phyloP scores from a whole-genome alignment of 345 rosid species.

The Citrus inodora region DNA sequence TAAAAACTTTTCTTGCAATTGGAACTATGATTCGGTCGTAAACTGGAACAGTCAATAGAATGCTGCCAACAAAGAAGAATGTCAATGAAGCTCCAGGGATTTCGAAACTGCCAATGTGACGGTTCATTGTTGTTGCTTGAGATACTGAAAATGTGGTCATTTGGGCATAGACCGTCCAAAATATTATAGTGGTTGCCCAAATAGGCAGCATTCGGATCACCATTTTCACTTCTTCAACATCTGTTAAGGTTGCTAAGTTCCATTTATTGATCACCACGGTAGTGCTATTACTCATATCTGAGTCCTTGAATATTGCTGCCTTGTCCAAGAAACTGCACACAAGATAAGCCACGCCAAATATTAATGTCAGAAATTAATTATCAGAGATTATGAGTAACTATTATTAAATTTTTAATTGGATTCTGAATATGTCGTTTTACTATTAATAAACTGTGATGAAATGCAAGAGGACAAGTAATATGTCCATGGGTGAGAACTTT shows the following conservation, averaged over 20 bases:
- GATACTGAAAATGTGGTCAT: slow-evolving; percentile 91
- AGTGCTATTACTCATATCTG: slow-evolving; percentile 15
- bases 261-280: slow-evolving; percentile 48
- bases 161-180: slow-evolving; percentile 98
- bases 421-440: too few species aligned
- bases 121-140: slow-evolving; percentile 88
- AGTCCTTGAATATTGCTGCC: slow-evolving; percentile 62
- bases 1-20: slow-evolving; percentile 41
- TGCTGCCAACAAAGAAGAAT: slow-evolving; percentile 79
- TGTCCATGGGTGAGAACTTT: too few species aligned
- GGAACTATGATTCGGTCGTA: slow-evolving; percentile 69
- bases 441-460: not conserved
- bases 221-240: slow-evolving; percentile 91
- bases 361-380: not conserved
- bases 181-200: slow-evolving; percentile 86
- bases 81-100: slow-evolving; percentile 79
- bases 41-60: slow-evolving; percentile 74
- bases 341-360: not conserved
- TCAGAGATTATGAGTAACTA: not conserved
- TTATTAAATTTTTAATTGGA: not conserved
- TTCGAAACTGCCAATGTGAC: slow-evolving; percentile 72
- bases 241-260: slow-evolving; percentile 77
- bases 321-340: slow-evolving; percentile 77
- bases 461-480: not conserved
- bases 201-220: slow-evolving; percentile 84